These are phyloP conservation scores for Pseudonitzschia delicatissima DNA, from an alignment of 108 stramenopile genomes.

Conservation along the genomic window DNA sequence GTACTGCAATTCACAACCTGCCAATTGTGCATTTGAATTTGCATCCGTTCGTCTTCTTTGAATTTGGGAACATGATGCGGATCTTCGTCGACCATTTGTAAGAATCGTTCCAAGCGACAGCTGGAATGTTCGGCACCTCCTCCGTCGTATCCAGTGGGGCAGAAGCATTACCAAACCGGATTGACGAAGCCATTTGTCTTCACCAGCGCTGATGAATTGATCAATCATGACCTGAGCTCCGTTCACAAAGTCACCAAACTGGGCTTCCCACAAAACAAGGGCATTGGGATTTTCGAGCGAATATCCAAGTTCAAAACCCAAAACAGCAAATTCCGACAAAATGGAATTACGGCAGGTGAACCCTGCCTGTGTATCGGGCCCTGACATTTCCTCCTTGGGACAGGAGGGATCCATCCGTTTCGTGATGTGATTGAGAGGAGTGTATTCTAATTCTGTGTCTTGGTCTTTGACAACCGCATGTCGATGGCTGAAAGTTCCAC, in stretches of 20 bases:
- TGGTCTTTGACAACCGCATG: conserved; percentile 98
- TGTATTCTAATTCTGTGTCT: conserved; percentile 86
- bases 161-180: conserved; percentile 93
- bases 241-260: conserved; percentile 99
- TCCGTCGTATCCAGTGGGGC: conserved; percentile 98
- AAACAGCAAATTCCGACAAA: conserved; percentile 94
- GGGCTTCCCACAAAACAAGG: conserved; percentile 97
- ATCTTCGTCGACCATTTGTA: conserved; percentile 96
- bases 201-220: conserved; percentile 96
- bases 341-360: conserved; percentile 93
- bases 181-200: conserved; percentile 99
- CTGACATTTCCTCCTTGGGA: conserved; percentile 70
- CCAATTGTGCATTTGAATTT: conserved; percentile 96
- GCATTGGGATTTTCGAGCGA: conserved; percentile 95
- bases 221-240: conserved; percentile 99
- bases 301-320: conserved; percentile 99
- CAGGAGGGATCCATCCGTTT: conserved; percentile 76
- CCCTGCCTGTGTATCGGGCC: conserved; percentile 87
- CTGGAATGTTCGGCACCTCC: conserved; percentile 99
- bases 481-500: conserved; percentile 96
- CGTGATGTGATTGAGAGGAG: conserved; percentile 89
- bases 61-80: conserved; percentile 90
- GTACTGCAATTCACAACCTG: conserved; percentile 98
- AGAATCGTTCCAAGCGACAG: conserved; percentile 96
- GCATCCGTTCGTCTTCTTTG: conserved; percentile 85